Evolutionary conservation across 495 filamentous ascomycete genomes (phyloP).

Genomic region (Haplographium delicatum): DNA sequence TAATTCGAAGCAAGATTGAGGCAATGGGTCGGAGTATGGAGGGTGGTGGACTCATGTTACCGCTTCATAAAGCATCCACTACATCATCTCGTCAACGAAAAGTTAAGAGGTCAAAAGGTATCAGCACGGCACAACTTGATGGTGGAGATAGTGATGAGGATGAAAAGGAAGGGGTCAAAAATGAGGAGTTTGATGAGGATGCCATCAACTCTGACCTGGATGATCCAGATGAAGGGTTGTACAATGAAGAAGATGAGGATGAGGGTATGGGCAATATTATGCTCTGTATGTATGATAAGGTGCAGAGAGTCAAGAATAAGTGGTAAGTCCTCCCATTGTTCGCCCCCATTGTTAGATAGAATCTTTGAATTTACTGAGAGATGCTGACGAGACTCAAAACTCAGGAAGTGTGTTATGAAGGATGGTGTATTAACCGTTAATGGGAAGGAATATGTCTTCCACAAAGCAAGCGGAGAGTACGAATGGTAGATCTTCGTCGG

Average conservation of each 20-base stretch:
- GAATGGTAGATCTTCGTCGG: conserved; percentile 81
- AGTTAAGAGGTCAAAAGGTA: conserved; percentile 24
- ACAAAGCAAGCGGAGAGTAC: conserved; percentile 94
- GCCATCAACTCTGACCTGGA: conserved; percentile 99
- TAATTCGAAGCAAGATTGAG: conserved; percentile 62
- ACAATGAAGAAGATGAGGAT: conserved; percentile 77
- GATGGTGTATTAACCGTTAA: conserved; percentile 91
- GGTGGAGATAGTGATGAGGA: conserved; percentile 49
- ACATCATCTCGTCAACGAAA: conserved; percentile 30
- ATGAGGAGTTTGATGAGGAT: conserved; percentile 76
- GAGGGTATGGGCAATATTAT: conserved; percentile 75
- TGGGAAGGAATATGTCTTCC: conserved; percentile 94
- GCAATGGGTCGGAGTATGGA: conserved; percentile 65
- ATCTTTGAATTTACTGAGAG: background rate
- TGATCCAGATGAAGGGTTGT: conserved; percentile 80
- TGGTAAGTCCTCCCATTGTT: conserved; percentile 54
- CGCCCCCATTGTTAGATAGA: too few relatives aligned
- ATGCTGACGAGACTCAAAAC: conserved; percentile 21
- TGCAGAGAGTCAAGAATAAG: conserved; percentile 99
- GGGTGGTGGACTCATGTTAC: conserved; percentile 76
- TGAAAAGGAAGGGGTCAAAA: conserved; percentile 53
- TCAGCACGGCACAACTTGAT: conserved; percentile 53
- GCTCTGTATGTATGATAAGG: conserved; percentile 99
- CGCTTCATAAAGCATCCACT: conserved; percentile 41
- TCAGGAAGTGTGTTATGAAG: conserved; percentile 90